These are phyloP conservation scores for Crithidia bombi DNA, from an alignment of 208 protist species.

Conservation along the genomic window DNA sequence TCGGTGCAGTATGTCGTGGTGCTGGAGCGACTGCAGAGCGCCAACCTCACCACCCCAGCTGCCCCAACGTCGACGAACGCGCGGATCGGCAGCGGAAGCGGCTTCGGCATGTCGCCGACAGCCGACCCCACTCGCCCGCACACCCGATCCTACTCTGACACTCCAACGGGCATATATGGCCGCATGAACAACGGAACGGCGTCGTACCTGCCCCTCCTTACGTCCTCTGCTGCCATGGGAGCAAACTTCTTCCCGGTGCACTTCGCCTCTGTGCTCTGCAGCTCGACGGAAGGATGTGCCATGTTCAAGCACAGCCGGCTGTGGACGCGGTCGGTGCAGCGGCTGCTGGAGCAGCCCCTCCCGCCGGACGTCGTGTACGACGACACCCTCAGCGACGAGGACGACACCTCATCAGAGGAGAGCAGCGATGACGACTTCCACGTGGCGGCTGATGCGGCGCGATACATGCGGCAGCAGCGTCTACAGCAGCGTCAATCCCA, in stretches of 20 bases:
- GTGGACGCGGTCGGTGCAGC: slow-evolving; percentile 77
- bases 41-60: slow-evolving; percentile 17
- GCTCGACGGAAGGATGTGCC: slow-evolving; percentile 75
- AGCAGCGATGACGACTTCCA: slow-evolving; percentile 51
- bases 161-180: slow-evolving; percentile 19
- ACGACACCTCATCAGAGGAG: slow-evolving; percentile 42
- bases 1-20: slow-evolving; percentile 57
- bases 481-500: slow-evolving; percentile 22
- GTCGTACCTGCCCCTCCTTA: slow-evolving; percentile 41
- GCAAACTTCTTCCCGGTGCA: slow-evolving; percentile 82
- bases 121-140: slow-evolving; percentile 37
- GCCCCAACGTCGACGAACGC: slow-evolving; percentile 9
- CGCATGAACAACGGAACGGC: slow-evolving; percentile 12
- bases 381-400: slow-evolving; percentile 41
- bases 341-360: slow-evolving; percentile 73
- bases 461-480: slow-evolving; percentile 34
- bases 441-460: slow-evolving; percentile 31
- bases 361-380: slow-evolving; percentile 76
- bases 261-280: slow-evolving; percentile 80
- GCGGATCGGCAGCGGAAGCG: slow-evolving; percentile 7
- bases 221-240: slow-evolving; percentile 33
- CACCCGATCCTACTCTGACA: slow-evolving; percentile 57
- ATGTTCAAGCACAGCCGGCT: slow-evolving; percentile 83
- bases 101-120: slow-evolving; percentile 10
- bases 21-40: slow-evolving; percentile 62